Base-by-base conservation (phyloP, 225 moss, liverwort and hornwort species). In the Climacium dendroides region DNA sequence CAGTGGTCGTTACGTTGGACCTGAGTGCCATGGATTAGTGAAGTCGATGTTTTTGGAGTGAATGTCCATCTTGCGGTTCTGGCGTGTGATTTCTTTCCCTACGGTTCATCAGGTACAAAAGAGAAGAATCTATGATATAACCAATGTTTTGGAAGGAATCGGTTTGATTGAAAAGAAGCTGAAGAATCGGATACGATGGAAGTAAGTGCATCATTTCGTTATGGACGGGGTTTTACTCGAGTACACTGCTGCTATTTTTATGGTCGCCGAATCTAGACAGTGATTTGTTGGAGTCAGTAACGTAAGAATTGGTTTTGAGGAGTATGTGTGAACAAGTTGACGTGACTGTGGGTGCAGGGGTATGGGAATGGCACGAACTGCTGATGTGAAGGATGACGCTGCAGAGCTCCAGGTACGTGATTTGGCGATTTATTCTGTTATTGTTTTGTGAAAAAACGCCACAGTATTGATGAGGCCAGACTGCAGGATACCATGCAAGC, bases 101-200 rank as follows among this genome's bases (percentile, higher is more conserved):
- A 6, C 20, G 30, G 18, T 32, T 45, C 22, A 41, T 24, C 90
- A 97, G 96, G 96, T 96, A 79, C 97, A 97, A 43, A 97, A 96
- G 87, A 85, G 94, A 90, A 92, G 97, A 85, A 97, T 97, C 79
- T 97, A 97, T 87, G 97, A 97, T 61, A 97, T 97, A 80, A 97
- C 96, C 25, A 97, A 96, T 90, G 96, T 97, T 10, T 83, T 96
- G n/a, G 96, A 97, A 90, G 97, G 97, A 41, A 97, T 96, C 62
- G 96, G 97, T 17, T 93, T 96, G 57, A 97, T 97, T 74, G 96
- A 97, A 87, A 97, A 97, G 90, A 97, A 97, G 90, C 73, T 97
- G 76, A 97, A 97, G 82, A 97, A 97, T 80, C 93, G 96, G 77
- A 97, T 97, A 75, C 89, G 95, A 71, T 97, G 97, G 97, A 97